Evolutionary conservation across 768 basidiomycete genomes (phyloP).

Genomic region (Tricholoma matsutake): DNA sequence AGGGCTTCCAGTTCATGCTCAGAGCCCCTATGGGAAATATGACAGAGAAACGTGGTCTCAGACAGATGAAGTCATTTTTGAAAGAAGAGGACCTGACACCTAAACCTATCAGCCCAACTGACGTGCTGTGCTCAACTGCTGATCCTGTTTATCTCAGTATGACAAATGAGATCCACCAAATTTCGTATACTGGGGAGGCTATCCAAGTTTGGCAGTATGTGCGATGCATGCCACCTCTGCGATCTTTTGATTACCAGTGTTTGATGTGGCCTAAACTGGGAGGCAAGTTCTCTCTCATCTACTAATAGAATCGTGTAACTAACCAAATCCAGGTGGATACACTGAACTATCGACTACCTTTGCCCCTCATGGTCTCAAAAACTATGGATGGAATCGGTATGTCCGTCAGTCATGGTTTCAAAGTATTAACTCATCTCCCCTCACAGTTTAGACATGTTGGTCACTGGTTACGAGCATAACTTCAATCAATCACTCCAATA

Average conservation of each 20-base stretch:
- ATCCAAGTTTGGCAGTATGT: constrained; percentile 88
- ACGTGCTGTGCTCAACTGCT: constrained; percentile 55
- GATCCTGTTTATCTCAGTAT: constrained; percentile 90
- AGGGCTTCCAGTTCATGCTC: constrained; percentile 93
- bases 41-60: constrained; percentile 33
- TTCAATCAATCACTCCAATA: constrained; percentile 83
- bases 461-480: constrained; percentile 77
- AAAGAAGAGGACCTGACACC: constrained; percentile 51
- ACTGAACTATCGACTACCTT: constrained; percentile 76
- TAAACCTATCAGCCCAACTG: constrained; percentile 61
- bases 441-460: constrained; percentile 78
- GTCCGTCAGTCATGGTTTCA: constrained; percentile 10
- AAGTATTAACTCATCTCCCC: not conserved
- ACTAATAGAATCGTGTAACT: not conserved
- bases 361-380: constrained; percentile 72
- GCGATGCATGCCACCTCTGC: constrained; percentile 61
- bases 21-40: constrained; percentile 33
- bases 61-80: constrained; percentile 58
- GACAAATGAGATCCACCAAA: constrained; percentile 92
- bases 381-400: constrained; percentile 85
- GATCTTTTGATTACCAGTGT: constrained; percentile 79
- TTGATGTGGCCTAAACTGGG: constrained; percentile 95
- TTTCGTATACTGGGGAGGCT: constrained; percentile 87
- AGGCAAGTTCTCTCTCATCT: constrained; percentile 29
- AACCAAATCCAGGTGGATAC: constrained; percentile 54